Conservation (phyloP, 176 grass and related monocot species). For the Ensete glaucum region DNA sequence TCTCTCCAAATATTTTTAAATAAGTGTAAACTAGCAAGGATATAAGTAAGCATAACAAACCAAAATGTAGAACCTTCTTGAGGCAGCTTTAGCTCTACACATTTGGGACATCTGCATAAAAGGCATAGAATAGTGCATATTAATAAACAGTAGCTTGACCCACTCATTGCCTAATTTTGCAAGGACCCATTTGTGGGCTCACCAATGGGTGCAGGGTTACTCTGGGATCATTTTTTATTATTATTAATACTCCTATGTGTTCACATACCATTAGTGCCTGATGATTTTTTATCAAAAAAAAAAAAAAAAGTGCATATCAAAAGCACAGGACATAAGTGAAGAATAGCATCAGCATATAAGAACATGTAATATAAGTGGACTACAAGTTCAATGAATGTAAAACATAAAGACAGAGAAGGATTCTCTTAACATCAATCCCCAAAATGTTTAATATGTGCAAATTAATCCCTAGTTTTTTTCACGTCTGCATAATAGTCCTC, state of each 20-base stretch:
- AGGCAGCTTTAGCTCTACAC: constrained; percentile 59
- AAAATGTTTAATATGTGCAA: too few species aligned
- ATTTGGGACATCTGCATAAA: constrained; percentile 84
- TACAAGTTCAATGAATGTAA: not conserved
- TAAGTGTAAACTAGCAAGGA: not conserved
- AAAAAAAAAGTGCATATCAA: too few species aligned
- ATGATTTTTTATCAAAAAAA: too few species aligned
- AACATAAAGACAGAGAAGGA: too few species aligned
- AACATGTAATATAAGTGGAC: not conserved
- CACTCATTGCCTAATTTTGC: not conserved
- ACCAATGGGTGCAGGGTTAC: too few species aligned
- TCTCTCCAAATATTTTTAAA: not conserved
- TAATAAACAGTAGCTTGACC: not conserved
- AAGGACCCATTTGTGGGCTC: too few species aligned
- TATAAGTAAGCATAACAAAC: constrained; percentile 28
- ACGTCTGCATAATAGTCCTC: not conserved
- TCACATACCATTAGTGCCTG: too few species aligned
- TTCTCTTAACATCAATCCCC: too few species aligned
- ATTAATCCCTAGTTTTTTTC: not conserved
- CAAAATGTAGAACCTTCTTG: constrained; percentile 84
- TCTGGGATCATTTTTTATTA: too few species aligned
- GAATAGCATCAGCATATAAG: not conserved
- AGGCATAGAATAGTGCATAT: not conserved
- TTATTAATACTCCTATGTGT: too few species aligned
- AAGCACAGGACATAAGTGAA: not conserved